Conservation (phyloP, 2,329 filamentous ascomycete genomes). For the Paecilomyces sp. region DNA sequence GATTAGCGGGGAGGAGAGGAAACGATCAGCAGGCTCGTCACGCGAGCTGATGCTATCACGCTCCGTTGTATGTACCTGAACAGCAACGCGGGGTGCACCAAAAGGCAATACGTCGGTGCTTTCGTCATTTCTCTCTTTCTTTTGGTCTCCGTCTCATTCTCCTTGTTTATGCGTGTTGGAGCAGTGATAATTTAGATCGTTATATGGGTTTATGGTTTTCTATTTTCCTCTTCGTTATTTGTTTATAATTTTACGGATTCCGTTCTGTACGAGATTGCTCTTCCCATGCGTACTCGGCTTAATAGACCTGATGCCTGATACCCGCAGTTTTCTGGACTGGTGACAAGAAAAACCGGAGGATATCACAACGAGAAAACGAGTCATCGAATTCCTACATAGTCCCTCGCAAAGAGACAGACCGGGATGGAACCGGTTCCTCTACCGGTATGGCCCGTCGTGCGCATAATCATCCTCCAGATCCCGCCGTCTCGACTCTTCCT, state of each 20-base stretch:
- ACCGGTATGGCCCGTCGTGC: not conserved
- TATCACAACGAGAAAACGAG: too few relatives aligned
- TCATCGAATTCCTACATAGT: too few relatives aligned
- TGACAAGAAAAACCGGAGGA: too few relatives aligned
- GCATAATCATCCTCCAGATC: conserved; percentile 12
- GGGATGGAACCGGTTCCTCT: not conserved
- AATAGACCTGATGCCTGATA: too few relatives aligned
- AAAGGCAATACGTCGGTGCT: not conserved
- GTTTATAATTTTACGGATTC: too few relatives aligned
- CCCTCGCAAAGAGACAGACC: not conserved
- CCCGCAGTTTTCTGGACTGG: too few relatives aligned
- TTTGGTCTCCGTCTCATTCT: not conserved
- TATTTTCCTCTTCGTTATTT: not conserved
- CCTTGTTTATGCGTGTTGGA: not conserved
- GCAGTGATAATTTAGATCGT: not conserved
- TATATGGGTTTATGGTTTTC: not conserved
- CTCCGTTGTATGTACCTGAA: not conserved
- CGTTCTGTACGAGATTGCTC: too few relatives aligned
- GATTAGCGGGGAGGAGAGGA: not conserved
- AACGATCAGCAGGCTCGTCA: not conserved
- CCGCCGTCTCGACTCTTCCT: conserved; percentile 12
- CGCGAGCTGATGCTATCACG: not conserved
- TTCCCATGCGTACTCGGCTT: too few relatives aligned
- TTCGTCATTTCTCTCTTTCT: not conserved
- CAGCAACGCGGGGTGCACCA: not conserved